Evolutionary conservation across 345 rosid species (phyloP).

Genomic region (Salix brachista): DNA sequence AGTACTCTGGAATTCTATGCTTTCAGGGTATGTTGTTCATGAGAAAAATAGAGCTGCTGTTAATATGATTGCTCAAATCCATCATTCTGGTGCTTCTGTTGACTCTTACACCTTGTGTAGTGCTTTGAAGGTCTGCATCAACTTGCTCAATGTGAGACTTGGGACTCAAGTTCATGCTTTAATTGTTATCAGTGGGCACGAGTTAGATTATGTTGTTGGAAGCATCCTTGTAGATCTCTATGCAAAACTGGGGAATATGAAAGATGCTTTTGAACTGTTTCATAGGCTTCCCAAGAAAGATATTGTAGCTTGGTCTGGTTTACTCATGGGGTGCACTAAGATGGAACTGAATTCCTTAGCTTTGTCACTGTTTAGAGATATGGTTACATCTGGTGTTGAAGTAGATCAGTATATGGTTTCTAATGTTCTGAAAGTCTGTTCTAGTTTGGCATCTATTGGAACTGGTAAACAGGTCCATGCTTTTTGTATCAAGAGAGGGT

Average conservation of each 20-base stretch:
- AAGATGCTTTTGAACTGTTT: slow-evolving; percentile 40
- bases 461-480: slow-evolving; percentile 60
- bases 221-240: slow-evolving; percentile 59
- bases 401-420: slow-evolving; percentile 55
- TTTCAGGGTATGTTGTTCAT: slow-evolving; percentile 51
- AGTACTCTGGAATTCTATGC: slow-evolving; percentile 60
- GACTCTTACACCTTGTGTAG: slow-evolving; percentile 64
- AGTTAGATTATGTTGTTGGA: slow-evolving; percentile 53
- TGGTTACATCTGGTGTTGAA: slow-evolving; percentile 35
- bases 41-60: slow-evolving; percentile 44
- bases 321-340: slow-evolving; percentile 53
- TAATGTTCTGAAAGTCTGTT: slow-evolving; percentile 51
- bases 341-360: slow-evolving; percentile 37
- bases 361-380: slow-evolving; percentile 44
- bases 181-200: slow-evolving; percentile 48
- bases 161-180: slow-evolving; percentile 67
- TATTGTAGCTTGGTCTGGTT: slow-evolving; percentile 56
- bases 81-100: slow-evolving; percentile 33
- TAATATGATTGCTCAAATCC: slow-evolving; percentile 36
- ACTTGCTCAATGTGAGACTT: slow-evolving; percentile 40
- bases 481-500: slow-evolving; percentile 52
- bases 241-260: slow-evolving; percentile 42
- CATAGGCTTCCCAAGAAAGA: slow-evolving; percentile 52
- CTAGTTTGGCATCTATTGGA: slow-evolving; percentile 50
- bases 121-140: slow-evolving; percentile 56